Evolutionary conservation across 2,329 filamentous ascomycete species (phyloP).

Genomic region (Rhynchosporium graminicola): DNA sequence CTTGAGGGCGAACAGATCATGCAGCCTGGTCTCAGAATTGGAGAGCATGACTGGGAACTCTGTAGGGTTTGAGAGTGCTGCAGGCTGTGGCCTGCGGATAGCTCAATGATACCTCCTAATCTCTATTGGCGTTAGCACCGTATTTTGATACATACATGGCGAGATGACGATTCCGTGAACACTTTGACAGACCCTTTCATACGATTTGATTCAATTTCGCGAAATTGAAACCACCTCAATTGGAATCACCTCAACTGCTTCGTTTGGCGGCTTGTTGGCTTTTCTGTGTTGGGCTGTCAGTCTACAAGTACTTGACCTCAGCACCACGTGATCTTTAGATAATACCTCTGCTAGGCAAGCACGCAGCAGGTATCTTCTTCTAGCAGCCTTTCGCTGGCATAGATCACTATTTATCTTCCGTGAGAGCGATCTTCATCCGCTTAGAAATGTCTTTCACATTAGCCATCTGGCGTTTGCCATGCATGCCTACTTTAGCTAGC

Average conservation of each 20-base stretch:
- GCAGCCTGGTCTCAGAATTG: background rate
- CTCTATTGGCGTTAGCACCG: constrained; percentile 1
- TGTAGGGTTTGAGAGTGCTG: constrained; percentile 8
- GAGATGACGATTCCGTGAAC: background rate
- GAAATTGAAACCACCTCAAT: too few relatives aligned
- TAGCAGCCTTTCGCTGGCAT: too few relatives aligned
- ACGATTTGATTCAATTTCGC: background rate
- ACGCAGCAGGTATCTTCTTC: too few relatives aligned
- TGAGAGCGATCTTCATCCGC: too few relatives aligned
- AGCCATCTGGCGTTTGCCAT: too few relatives aligned
- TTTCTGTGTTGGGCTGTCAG: too few relatives aligned
- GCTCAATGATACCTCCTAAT: background rate
- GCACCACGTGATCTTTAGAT: too few relatives aligned
- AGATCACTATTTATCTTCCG: too few relatives aligned
- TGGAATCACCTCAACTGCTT: background rate
- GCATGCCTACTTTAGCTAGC: too few relatives aligned
- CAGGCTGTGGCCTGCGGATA: background rate
- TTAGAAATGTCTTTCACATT: too few relatives aligned
- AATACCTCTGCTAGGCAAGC: too few relatives aligned
- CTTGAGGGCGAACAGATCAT: constrained; percentile 9
- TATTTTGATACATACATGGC: background rate
- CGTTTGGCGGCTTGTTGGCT: background rate
- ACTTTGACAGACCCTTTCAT: background rate
- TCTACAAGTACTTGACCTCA: too few relatives aligned
- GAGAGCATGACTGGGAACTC: background rate